Evolutionary conservation across 176 grass and related monocot genomes (phyloP), one percentile per base, ranked within the genome.

Genomic region (Rhynchospora tenuis): DNA sequence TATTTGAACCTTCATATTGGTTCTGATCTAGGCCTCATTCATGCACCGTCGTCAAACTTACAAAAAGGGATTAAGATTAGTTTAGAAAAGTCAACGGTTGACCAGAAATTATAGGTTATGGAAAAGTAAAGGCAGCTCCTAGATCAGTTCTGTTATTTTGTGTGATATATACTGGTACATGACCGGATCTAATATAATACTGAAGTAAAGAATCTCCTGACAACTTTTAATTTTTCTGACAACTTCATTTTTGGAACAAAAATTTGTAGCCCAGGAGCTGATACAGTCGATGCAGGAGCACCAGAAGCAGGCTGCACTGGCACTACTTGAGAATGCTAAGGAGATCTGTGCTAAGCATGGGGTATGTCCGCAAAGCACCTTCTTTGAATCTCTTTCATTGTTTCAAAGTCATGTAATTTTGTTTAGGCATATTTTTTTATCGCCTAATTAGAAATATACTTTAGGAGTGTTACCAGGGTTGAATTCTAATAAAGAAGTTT

Each of bases 271-370:
- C 12, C 76, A 86, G 28, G 92, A 94, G 80, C 80, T 92, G 84
- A 83, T 94, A 60, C 85, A 69, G 56, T 85, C 84, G 44, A 54
- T 92, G 47, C 92, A 90, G 60, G 75, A 91, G 43, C 88, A 92
- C 80, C 86, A 94, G 83, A 86, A 81, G 75, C 23, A 90, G 79
- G 83, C 81, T 50, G 71, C 92, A 46, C 13, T 86, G 33, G 86
- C 75, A 50, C 86, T 94, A 28, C 69, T 94, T n/a, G 81, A 86
- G 69, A 86, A 83, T 48, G 92, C 71, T 38, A 88, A 82, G 76
- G 48, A 60, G 20, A 94, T 91, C 29, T 94, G 90, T 85, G 74
- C 81, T 6, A 29, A 83, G 0, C 83, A 88, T 31, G 90, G 88
- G 90, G 92, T 94, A 94, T 63, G 58, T 73, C 19, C 24, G 5